phyloP scores from a whole-genome alignment of 306 rosid species.

The Citrullus mucosospermus region DNA sequence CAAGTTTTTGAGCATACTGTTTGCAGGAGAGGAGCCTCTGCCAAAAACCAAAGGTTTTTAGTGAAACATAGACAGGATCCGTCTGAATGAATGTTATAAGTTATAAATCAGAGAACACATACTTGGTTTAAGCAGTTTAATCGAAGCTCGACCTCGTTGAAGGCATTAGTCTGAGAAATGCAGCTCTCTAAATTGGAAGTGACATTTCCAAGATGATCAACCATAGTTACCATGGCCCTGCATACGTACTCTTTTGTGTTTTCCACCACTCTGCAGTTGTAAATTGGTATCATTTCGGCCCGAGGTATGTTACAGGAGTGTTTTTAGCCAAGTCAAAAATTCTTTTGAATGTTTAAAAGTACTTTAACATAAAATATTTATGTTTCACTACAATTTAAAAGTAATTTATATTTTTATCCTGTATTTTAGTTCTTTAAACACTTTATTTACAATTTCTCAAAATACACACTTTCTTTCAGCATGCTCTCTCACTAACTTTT shows the following conservation, averaged over 20 bases:
- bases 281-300: not conserved
- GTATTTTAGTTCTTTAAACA: not conserved
- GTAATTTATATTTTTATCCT: not conserved
- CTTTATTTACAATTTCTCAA: not conserved
- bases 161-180: slow-evolving; percentile 43
- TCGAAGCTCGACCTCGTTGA: slow-evolving; percentile 51
- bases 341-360: not conserved
- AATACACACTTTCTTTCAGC: not conserved
- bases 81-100: not conserved
- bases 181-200: slow-evolving; percentile 45
- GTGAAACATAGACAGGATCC: not conserved
- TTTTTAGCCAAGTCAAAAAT: not conserved
- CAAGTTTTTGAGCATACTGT: slow-evolving; percentile 53
- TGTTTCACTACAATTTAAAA: not conserved
- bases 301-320: not conserved
- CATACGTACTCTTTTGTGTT: slow-evolving; percentile 70
- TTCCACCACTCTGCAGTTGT: slow-evolving; percentile 48
- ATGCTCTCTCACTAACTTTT: not conserved
- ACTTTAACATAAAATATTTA: not conserved
- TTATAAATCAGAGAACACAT: not conserved
- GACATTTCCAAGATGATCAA: slow-evolving; percentile 85
- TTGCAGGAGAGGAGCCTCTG: slow-evolving; percentile 54
- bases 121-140: slow-evolving; percentile 68
- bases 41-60: not conserved
- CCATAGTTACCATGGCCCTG: slow-evolving; percentile 59